Conservation (phyloP, 1,139 yeast species). For the Protomyces lactucae-debilis region DNA sequence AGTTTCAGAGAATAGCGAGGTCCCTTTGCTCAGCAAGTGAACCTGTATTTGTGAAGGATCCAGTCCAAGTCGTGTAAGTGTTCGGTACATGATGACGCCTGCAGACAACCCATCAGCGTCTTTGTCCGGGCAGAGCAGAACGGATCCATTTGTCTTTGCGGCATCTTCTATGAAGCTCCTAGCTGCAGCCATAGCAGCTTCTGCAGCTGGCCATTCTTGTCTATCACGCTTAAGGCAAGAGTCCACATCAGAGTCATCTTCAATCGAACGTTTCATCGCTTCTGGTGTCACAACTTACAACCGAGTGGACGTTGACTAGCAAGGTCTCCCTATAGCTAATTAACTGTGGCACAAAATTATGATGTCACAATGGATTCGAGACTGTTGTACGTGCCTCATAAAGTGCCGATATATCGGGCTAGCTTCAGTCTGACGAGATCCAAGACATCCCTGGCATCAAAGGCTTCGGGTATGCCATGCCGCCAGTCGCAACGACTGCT, state of each 20-base stretch:
- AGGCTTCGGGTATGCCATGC: not conserved
- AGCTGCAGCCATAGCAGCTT: not conserved
- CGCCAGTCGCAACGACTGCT: conserved; percentile 2
- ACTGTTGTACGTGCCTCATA: too few species aligned
- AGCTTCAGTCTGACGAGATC: conserved; percentile 11
- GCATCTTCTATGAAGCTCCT: conserved; percentile 2
- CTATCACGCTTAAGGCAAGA: not conserved
- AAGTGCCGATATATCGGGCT: not conserved
- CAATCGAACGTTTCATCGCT: not conserved
- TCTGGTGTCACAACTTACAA: too few species aligned
- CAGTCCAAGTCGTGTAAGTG: conserved; percentile 7
- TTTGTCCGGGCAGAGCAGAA: conserved; percentile 21
- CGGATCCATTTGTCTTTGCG: conserved; percentile 1
- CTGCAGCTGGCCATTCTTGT: conserved; percentile 24
- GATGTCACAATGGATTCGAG: too few species aligned
- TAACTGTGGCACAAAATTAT: too few species aligned
- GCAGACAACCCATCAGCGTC: conserved; percentile 23
- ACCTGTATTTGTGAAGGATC: not conserved
- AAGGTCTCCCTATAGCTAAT: too few species aligned
- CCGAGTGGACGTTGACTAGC: too few species aligned
- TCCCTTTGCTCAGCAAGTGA: conserved; percentile 14
- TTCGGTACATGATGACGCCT: conserved; percentile 17
- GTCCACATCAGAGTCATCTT: not conserved
- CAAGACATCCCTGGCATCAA: conserved; percentile 8
- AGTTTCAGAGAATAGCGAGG: conserved; percentile 1